Evolutionary conservation across 2,329 filamentous ascomycete genomes (phyloP).

Genomic region (Decorospora gaudefroyi): DNA sequence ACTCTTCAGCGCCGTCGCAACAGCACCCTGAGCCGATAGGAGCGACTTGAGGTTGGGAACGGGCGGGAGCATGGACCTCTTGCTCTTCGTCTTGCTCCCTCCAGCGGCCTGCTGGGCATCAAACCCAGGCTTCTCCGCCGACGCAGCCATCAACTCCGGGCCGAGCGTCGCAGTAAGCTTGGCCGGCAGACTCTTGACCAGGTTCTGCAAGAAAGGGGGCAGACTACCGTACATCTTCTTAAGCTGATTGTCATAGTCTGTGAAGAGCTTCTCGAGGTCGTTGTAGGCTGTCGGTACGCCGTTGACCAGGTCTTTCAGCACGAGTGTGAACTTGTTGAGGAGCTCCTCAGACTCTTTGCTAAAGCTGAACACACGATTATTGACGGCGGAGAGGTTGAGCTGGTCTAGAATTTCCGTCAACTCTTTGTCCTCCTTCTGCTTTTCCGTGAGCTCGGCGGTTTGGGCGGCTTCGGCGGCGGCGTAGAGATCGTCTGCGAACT

Average conservation of each 20-base stretch:
- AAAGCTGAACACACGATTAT: slow-evolving; percentile 83
- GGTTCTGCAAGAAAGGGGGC: slow-evolving; percentile 78
- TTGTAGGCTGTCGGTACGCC: slow-evolving; percentile 92
- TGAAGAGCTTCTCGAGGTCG: slow-evolving; percentile 75
- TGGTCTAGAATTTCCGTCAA: slow-evolving; percentile 79
- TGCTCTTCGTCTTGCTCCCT: slow-evolving; percentile 38
- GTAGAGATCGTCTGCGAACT: slow-evolving; percentile 42
- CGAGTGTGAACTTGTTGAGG: slow-evolving; percentile 80
- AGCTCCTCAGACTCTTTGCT: slow-evolving; percentile 83
- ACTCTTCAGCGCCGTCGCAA: slow-evolving; percentile 82
- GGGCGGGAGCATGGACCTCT: slow-evolving; percentile 60
- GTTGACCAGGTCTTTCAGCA: slow-evolving; percentile 89
- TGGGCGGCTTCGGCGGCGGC: slow-evolving; percentile 43
- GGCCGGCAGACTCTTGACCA: slow-evolving; percentile 80
- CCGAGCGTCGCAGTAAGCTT: slow-evolving; percentile 77
- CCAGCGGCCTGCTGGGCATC: slow-evolving; percentile 45
- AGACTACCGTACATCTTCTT: slow-evolving; percentile 69
- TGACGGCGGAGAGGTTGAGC: slow-evolving; percentile 79
- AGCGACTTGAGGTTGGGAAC: slow-evolving; percentile 77
- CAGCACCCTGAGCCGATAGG: slow-evolving; percentile 82
- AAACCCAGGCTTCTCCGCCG: slow-evolving; percentile 66
- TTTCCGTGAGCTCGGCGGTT: slow-evolving; percentile 43
- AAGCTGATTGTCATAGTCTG: slow-evolving; percentile 65
- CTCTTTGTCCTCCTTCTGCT: slow-evolving; percentile 68
- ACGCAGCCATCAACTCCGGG: slow-evolving; percentile 80